Evolutionary conservation across 345 rosid genomes (phyloP).

Genomic region (Hibiscus trionum): DNA sequence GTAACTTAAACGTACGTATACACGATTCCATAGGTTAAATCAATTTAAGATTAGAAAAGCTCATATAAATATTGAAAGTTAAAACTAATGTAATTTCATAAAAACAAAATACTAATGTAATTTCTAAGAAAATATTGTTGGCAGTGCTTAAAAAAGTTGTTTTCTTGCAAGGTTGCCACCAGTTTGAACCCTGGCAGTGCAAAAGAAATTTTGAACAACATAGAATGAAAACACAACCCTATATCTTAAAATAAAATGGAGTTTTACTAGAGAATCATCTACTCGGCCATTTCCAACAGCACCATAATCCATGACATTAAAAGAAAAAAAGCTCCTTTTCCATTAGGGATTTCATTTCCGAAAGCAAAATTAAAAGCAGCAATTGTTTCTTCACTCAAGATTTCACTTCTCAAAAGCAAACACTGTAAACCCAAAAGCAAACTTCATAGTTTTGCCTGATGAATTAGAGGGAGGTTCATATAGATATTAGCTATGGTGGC

Average conservation of each 20-base stretch:
- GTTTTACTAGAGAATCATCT: not conserved
- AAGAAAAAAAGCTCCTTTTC: not conserved
- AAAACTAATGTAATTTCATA: no score
- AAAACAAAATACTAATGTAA: no score
- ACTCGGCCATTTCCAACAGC: not conserved
- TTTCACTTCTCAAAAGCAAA: not conserved
- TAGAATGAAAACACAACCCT: no score
- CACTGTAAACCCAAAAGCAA: not conserved
- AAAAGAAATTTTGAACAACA: no score
- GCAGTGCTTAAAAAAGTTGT: not conserved
- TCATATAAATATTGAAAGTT: no score
- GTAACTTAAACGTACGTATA: no score
- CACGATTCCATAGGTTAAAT: no score
- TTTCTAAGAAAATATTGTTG: not conserved
- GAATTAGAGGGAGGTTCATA: no score
- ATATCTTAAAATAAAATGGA: no score
- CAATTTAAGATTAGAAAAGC: no score
- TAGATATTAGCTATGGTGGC: no score
- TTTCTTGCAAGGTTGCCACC: constrained; percentile 35
- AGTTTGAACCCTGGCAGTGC: constrained; percentile 40
- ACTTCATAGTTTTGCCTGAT: not conserved
- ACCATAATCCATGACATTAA: not conserved
- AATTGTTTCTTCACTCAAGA: not conserved
- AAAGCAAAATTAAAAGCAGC: not conserved
- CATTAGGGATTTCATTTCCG: not conserved